Evolutionary conservation across 1,284 basidiomycete genomes (phyloP).

Genomic region (Malassezia vespertilionis): DNA sequence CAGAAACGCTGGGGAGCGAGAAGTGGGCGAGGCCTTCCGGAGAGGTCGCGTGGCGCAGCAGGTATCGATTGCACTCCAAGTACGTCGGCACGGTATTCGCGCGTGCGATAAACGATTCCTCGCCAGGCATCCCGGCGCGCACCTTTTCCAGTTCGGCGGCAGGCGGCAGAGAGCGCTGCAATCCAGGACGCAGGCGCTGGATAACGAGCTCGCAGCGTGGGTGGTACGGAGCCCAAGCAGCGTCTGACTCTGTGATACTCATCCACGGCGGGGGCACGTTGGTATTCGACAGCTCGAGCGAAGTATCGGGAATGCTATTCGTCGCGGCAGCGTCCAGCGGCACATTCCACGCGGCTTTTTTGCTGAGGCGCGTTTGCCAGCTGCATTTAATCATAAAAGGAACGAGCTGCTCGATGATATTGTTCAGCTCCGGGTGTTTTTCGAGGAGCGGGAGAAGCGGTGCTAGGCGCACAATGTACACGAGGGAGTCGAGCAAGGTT

Average conservation of each 20-base stretch:
- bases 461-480: slow-evolving; percentile 35
- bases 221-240: slow-evolving; percentile 2
- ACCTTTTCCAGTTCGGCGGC: slow-evolving; percentile 17
- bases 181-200: slow-evolving; percentile 3
- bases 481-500: slow-evolving; percentile 34
- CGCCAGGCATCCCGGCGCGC: background rate
- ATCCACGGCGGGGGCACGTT: background rate
- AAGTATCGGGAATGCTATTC: background rate
- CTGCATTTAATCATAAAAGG: slow-evolving; percentile 39
- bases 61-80: slow-evolving; percentile 67
- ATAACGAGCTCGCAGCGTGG: slow-evolving; percentile 14
- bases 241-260: background rate
- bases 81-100: slow-evolving; percentile 73
- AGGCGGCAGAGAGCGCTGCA: slow-evolving; percentile 13
- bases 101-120: slow-evolving; percentile 59
- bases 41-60: slow-evolving; percentile 13
- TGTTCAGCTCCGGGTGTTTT: slow-evolving; percentile 30
- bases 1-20: slow-evolving; percentile 48
- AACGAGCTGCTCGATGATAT: slow-evolving; percentile 36
- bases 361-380: slow-evolving; percentile 35
- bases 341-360: slow-evolving; percentile 35
- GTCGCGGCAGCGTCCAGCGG: background rate
- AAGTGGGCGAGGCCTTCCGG: slow-evolving; percentile 9
- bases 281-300: background rate
- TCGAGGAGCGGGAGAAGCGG: slow-evolving; percentile 32